These are phyloP conservation scores for Rhododendron ovatum DNA, from an alignment of 148 eudicot species.

Conservation along the genomic window DNA sequence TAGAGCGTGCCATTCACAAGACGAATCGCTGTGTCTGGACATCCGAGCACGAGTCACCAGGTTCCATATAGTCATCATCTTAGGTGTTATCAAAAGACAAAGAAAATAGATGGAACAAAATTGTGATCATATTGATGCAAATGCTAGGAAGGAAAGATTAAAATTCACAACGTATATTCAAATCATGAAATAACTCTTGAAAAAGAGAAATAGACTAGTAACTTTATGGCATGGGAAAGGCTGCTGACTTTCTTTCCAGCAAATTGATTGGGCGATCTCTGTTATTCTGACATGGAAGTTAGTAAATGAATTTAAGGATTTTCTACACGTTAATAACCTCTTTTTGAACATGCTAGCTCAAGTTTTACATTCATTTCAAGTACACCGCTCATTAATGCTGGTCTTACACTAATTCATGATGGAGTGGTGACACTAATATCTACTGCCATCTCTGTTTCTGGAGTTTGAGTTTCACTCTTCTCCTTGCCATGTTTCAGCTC, in stretches of 20 bases:
- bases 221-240: too few relatives aligned
- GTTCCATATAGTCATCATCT: neutral
- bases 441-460: neutral
- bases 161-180: neutral
- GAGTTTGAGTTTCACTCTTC: neutral
- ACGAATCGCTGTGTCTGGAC: neutral
- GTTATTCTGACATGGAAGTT: too few relatives aligned
- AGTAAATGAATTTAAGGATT: too few relatives aligned
- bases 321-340: neutral
- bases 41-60: neutral
- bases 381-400: neutral
- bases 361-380: neutral
- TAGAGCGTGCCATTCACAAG: neutral
- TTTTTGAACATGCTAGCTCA: neutral
- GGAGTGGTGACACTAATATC: neutral
- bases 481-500: neutral
- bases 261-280: too few relatives aligned
- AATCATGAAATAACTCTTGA: too few relatives aligned
- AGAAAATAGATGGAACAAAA: neutral
- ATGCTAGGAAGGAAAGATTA: neutral
- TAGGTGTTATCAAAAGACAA: neutral
- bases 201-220: too few relatives aligned
- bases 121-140: neutral
- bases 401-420: neutral
- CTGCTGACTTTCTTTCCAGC: too few relatives aligned